Conservation (phyloP, 176 grass and related monocot genomes). For the Avena sativa region DNA sequence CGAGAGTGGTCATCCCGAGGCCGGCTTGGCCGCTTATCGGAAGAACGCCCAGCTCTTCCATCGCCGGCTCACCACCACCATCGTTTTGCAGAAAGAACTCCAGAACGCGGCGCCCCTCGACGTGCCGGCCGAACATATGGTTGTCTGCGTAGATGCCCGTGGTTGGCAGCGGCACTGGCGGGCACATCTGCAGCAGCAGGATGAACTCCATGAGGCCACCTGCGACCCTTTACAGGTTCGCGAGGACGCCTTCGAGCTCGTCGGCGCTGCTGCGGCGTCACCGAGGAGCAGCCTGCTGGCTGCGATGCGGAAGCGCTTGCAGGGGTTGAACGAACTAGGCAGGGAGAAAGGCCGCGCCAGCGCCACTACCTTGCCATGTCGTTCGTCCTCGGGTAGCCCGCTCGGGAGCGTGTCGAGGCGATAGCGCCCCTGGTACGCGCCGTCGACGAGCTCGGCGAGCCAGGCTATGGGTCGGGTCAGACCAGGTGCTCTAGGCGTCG, state of each 20-base stretch:
- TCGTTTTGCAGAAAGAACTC: conserved; percentile 31
- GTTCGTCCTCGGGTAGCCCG: neutral
- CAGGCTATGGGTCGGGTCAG: neutral
- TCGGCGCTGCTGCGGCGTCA: neutral
- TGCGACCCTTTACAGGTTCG: neutral
- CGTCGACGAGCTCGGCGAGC: neutral
- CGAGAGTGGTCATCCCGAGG: conserved; percentile 38
- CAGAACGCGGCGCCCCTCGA: conserved; percentile 10
- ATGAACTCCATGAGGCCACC: conserved; percentile 20
- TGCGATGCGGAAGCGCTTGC: conserved; percentile 33
- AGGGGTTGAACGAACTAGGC: conserved; percentile 26
- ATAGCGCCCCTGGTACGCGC: conserved; percentile 1
- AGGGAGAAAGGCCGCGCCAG: neutral
- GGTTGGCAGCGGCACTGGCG: neutral
- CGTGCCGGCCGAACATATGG: conserved; percentile 24
- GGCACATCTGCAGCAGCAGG: conserved; percentile 33
- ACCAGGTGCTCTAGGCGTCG: too few species aligned
- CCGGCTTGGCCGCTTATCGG: neutral
- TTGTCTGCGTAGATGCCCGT: conserved; percentile 35
- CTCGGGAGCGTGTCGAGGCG: conserved; percentile 5
- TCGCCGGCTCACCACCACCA: neutral
- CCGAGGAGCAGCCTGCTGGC: neutral
- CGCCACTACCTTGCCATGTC: neutral
- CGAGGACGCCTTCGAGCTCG: neutral
- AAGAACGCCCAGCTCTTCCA: conserved; percentile 6